Evolutionary conservation across 495 filamentous ascomycete genomes (phyloP).

Genomic region (Hypomontagnella submonticulosa): DNA sequence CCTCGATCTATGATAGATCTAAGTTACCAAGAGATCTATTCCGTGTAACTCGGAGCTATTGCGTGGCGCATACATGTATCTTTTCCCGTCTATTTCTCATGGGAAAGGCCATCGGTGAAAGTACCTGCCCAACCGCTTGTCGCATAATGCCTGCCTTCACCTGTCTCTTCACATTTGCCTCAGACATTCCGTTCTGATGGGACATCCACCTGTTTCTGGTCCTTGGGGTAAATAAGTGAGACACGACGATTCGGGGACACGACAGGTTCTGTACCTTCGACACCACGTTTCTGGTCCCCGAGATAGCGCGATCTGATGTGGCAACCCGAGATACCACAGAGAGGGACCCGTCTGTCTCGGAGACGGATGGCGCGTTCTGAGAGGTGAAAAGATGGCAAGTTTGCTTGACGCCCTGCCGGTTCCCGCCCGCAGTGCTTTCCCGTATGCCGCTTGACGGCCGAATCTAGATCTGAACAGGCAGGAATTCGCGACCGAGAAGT

Average conservation of each 20-base stretch:
- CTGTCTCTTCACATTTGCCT: slow-evolving; percentile 15
- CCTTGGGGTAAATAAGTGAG: slow-evolving; percentile 28
- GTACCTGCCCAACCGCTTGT: background rate
- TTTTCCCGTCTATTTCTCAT: slow-evolving; percentile 23
- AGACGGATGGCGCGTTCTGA: slow-evolving; percentile 32
- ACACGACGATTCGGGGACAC: slow-evolving; percentile 24
- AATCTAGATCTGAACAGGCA: slow-evolving; percentile 47
- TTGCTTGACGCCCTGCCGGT: slow-evolving; percentile 39
- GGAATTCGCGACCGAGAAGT: slow-evolving; percentile 42
- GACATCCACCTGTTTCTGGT: slow-evolving; percentile 7
- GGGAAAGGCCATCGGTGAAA: slow-evolving; percentile 23
- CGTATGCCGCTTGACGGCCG: slow-evolving; percentile 45
- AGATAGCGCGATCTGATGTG: slow-evolving; percentile 44
- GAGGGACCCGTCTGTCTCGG: slow-evolving; percentile 43
- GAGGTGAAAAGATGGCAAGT: slow-evolving; percentile 19
- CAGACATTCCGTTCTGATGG: slow-evolving; percentile 1
- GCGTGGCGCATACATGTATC: slow-evolving; percentile 17
- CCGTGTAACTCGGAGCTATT: slow-evolving; percentile 2
- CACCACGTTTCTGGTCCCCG: slow-evolving; percentile 44
- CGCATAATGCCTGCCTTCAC: slow-evolving; percentile 5
- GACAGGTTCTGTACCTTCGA: slow-evolving; percentile 27
- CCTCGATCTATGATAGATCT: slow-evolving; percentile 9
- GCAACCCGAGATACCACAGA: slow-evolving; percentile 27
- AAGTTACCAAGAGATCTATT: background rate
- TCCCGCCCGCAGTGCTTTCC: slow-evolving; percentile 32